Conservation (phyloP, 345 rosid species). For the Eucalyptus pauciflora region DNA sequence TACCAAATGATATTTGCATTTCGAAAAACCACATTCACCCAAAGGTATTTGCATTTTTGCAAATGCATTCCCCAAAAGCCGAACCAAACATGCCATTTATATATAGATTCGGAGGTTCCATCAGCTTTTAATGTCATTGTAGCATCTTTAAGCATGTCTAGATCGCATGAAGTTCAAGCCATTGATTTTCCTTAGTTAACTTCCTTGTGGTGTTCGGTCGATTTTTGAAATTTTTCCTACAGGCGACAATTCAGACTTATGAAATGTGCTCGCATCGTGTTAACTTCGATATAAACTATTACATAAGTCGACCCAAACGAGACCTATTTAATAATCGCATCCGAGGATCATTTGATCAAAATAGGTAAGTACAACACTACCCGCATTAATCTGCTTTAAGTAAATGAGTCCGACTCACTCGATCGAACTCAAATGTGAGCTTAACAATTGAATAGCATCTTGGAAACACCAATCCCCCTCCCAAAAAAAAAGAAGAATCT, state of each 20-base stretch:
- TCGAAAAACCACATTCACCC: too few relatives aligned
- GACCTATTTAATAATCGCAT: background rate
- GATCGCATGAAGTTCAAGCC: background rate
- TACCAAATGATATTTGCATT: too few relatives aligned
- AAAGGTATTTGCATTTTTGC: too few relatives aligned
- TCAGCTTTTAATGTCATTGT: background rate
- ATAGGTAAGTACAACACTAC: background rate
- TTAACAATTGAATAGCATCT: background rate
- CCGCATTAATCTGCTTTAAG: background rate
- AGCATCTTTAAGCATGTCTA: background rate
- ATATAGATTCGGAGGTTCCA: background rate
- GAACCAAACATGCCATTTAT: too few relatives aligned
- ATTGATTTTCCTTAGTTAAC: background rate
- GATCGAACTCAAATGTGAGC: background rate
- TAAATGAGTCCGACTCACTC: background rate
- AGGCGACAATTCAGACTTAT: accelerated
- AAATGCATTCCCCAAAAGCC: too few relatives aligned
- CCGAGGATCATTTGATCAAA: accelerated
- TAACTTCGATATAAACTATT: accelerated
- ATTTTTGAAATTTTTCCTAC: background rate
- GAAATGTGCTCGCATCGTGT: accelerated
- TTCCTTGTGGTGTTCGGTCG: accelerated
- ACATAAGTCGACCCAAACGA: accelerated
- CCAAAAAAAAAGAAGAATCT: too few relatives aligned
- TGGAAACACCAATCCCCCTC: too few relatives aligned